Evolutionary conservation across 768 basidiomycete species (phyloP).

Genomic region (Amanita rubescens): DNA sequence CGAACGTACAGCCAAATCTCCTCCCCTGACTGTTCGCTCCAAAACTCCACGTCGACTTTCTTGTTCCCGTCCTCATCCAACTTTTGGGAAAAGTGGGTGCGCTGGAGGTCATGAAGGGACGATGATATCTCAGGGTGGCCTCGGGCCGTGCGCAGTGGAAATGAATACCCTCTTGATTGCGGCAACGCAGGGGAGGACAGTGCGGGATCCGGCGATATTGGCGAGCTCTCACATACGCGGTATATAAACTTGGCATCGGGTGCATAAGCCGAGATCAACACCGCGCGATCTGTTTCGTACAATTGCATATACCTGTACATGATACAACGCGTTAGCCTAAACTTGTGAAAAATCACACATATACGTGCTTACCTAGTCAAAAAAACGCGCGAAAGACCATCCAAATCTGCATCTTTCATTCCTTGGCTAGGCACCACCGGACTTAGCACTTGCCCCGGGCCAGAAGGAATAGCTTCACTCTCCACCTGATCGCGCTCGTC

Average conservation of each 20-base stretch:
- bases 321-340: not conserved
- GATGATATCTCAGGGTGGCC: not conserved
- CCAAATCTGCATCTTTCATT: not conserved
- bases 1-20: not conserved
- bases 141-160: not conserved
- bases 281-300: not conserved
- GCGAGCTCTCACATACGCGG: not conserved
- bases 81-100: not conserved
- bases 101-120: not conserved
- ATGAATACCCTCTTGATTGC: not conserved
- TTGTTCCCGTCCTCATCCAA: not conserved
- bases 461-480: not conserved
- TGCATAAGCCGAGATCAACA: not conserved
- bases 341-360: not conserved
- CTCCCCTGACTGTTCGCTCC: not conserved
- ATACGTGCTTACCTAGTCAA: not conserved
- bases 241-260: not conserved
- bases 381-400: not conserved
- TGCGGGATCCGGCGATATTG: not conserved
- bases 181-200: too few species aligned
- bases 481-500: not conserved
- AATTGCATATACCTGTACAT: constrained; percentile 1
- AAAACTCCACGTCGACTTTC: not conserved
- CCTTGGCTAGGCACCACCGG: too few species aligned
- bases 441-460: too few species aligned